Base-by-base conservation (phyloP, 2,329 filamentous ascomycete species). In the Myriosclerotinia duriaeana region DNA sequence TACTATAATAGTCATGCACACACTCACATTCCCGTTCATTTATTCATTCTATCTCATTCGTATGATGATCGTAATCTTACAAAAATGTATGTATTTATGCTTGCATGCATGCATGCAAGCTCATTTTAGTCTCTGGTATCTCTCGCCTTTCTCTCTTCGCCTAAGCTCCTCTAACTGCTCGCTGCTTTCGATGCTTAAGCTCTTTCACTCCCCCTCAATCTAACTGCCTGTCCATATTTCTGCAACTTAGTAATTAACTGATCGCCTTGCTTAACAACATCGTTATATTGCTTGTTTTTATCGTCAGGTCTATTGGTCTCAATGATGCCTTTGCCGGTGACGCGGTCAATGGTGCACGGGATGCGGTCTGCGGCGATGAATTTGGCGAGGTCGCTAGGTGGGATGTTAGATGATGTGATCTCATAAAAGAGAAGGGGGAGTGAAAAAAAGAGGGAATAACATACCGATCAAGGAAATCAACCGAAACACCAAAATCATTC, bases 251-350 rank as follows among this genome's bases (percentile, higher is more conserved):
- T 99, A 78, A 99, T 98, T 70, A 99, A 85, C 80, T 96, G 91
- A 79, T 99, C 95, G 42, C 95, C 95, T 78, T 98, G 95, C 82
- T 95, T 95, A 69, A 99, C 93, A 48, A 98, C 93, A 74, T 99
- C 95, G 74, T 93, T 91, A 80, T 99, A 99, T 82, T 99, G 95
- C 85, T 97, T 97, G 85, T 98, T 98, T 88, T 99, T 99, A 82
- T 97, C 93, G 78, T 98, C 95, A 11, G 94, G 93, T 65, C 95
- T 87, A 82, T 97, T 97, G 54, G 95, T 99, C 85, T 98, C 95
- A 75, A 99, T 98, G 73, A 98, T 91, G 63, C 94, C 94, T 78
- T 96, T 95, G 72, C 94, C 95, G 68, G 93, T 92, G 71, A 99
- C 95, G 65, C 95, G 91, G 80, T 99, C 95, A 74, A 99, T 98